Base-by-base conservation (phyloP, 2,329 filamentous ascomycete species). In the Fusarium sp. region DNA sequence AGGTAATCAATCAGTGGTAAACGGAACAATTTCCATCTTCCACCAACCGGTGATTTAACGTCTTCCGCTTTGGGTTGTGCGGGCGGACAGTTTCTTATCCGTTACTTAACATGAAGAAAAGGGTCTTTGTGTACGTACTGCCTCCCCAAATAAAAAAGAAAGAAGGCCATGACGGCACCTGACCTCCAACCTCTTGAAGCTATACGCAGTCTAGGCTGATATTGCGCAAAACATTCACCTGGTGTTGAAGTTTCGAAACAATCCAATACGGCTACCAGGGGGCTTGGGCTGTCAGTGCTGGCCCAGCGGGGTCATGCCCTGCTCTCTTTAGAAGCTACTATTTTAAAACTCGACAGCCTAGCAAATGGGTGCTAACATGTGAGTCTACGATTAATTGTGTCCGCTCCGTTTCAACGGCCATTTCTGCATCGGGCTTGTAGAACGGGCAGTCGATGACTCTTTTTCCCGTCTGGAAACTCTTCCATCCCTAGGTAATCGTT, bases 161-260 rank as follows among this genome's bases (percentile, higher is more conserved):
- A 38, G 20, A 34, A 9, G n/a, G 2, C 24, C 14, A 12, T 42
- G 8, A 27, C 18, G 18, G n/a, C 18, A 38, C 24, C 14, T 18
- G 12, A 49, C 11, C 10, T 24, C 25, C 32, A 29, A 32, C 42
- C 16, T 44, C 22, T 30, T 54, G 46, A 68, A 71, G 46, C 25
- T 30, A 71, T 71, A 57, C 32, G 30, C 8, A 47, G 20, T 52
- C 27, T 20, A 18, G 34, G 22, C 45, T 30, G 18, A 44, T 22
- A 43, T 58, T 20, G 42, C 54, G 44, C 29, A 45, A 56, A 46
- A 11, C 24, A 40, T 64, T 32, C 25, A 43, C 18, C 32, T 59
- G 44, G 52, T 45, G 56, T 61, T 69, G 44, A 43, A 59, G 22
- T 38, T 59, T 65, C 42, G 49, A 69, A 71, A 66, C 64, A 62